A percentile compares a stretch with the other conserved stretches of the same genome.
Evolutionary conservation across 805 yeast genomes (phyloP).

Genomic region (Candida tallmaniae): DNA sequence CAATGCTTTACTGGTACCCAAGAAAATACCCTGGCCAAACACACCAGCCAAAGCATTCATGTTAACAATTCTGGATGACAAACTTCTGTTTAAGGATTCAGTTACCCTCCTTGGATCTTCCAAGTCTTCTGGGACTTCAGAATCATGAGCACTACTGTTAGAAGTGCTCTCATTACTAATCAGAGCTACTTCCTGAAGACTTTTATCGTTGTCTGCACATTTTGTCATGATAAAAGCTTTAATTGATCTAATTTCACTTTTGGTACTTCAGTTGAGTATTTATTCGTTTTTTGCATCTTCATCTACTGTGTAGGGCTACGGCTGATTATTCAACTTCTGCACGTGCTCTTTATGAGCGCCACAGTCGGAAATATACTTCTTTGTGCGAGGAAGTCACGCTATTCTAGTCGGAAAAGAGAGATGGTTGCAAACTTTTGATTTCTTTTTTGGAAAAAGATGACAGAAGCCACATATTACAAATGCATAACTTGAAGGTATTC

Average conservation of each 20-base stretch:
- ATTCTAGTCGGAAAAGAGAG: too few relatives aligned
- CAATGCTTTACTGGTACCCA: constrained; percentile 29
- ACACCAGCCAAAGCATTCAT: constrained; percentile 37
- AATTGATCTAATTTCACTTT: too few relatives aligned
- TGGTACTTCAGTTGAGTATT: too few relatives aligned
- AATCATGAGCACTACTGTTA: constrained; percentile 1
- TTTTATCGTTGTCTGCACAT: too few relatives aligned
- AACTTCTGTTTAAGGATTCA: constrained; percentile 20
- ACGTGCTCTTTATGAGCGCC: constrained; percentile 1
- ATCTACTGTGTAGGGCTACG: too few relatives aligned
- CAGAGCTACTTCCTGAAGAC: too few relatives aligned
- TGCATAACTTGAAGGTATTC: too few relatives aligned
- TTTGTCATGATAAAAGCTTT: too few relatives aligned
- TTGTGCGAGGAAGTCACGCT: not conserved
- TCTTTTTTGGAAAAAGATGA: too few relatives aligned
- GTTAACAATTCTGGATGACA: constrained; percentile 23
- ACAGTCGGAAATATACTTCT: not conserved
- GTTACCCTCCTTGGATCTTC: constrained; percentile 9
- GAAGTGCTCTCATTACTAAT: not conserved
- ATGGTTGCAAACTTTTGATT: too few relatives aligned
- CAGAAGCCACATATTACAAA: too few relatives aligned
- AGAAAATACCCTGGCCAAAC: constrained; percentile 31
- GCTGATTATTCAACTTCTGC: not conserved
- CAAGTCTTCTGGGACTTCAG: not conserved
- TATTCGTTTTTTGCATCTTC: too few relatives aligned